Base-by-base conservation (phyloP, 352 stramenopile genomes). In the Phytophthora fragariae region DNA sequence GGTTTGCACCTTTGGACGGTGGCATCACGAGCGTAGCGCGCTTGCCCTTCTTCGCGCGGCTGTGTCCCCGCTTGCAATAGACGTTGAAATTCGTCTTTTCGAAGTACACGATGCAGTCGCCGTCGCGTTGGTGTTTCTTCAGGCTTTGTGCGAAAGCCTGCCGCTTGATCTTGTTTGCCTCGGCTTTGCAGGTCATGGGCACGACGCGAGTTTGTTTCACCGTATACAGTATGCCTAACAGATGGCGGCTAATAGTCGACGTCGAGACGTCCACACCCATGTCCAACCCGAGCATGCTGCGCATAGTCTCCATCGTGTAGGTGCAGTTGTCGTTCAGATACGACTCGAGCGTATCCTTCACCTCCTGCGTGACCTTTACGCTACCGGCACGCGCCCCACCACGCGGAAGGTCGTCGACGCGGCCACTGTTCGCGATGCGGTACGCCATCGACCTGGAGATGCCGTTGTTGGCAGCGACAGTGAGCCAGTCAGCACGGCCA, bases 141-240 rank as follows among this genome's bases (percentile, higher is more conserved):
- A 70, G 41, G 19, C 44, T 33, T 10, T 52, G 6, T 0, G 35
- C 65, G 37, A 71, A 71, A 0, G 14, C n/a, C 2, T 44, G 57
- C 2, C 35, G 31, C 4, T 65, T 71, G 11, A 29, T 29, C 49
- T 71, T 61, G 47, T 71, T 71, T 6, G 39, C 35, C 0, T 50
- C 35, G 27, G 47, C 52, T 35, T 71, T 71, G 49, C 56, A 71
- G 14, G 65, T 62, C 14, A 15, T 37, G 52, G 33, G 56, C 46
- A 57, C 65, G 6, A 65, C 49, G 0, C 49, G 21, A 10, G 44
- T 41, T 46, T 52, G 29, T 17, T 57, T 39, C 33, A 39, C 33
- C 33, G 33, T 70, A 44, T 64, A 59, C 12, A 62, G 11, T 29
- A 55, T 55, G n/a, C 33, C 44, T 0, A 37, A 15, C 7, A 60